Evolutionary conservation across 2,329 filamentous ascomycete genomes (phyloP).

Genomic region (Arthrobotrys musiformis): DNA sequence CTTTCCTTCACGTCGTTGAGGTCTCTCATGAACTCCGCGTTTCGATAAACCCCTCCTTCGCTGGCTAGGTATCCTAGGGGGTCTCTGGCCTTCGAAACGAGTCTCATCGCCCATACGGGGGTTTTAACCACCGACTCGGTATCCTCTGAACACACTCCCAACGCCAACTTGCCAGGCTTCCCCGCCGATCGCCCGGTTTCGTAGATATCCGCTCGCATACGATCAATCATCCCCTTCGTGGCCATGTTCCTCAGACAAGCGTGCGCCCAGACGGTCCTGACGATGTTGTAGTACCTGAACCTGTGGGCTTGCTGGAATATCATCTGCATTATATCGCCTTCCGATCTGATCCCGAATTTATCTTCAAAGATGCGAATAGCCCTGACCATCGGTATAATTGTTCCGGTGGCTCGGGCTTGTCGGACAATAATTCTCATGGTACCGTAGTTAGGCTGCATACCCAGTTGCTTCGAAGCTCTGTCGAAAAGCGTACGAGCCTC

Average conservation of each 20-base stretch:
- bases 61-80: constrained; percentile 21
- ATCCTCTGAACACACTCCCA: constrained; percentile 40
- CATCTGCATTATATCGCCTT: constrained; percentile 19
- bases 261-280: constrained; percentile 49
- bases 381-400: constrained; percentile 7
- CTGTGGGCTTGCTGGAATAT: constrained; percentile 30
- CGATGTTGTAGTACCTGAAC: constrained; percentile 43
- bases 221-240: constrained; percentile 47
- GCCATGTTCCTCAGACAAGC: constrained; percentile 41
- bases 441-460: constrained; percentile 20
- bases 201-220: constrained; percentile 50
- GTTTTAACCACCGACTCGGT: constrained; percentile 37
- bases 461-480: background rate
- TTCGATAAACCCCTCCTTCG: constrained; percentile 25
- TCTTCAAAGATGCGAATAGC: constrained; percentile 24
- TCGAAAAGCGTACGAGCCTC: constrained; percentile 33
- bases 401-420: background rate
- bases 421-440: constrained; percentile 36
- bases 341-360: constrained; percentile 3
- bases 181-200: constrained; percentile 41
- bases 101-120: constrained; percentile 44
- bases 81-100: constrained; percentile 42
- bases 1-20: constrained; percentile 17
- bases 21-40: constrained; percentile 24
- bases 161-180: constrained; percentile 42